phyloP scores from a whole-genome alignment of 2,329 filamentous ascomycete species.

The Phyllosticta citrichinensis region DNA sequence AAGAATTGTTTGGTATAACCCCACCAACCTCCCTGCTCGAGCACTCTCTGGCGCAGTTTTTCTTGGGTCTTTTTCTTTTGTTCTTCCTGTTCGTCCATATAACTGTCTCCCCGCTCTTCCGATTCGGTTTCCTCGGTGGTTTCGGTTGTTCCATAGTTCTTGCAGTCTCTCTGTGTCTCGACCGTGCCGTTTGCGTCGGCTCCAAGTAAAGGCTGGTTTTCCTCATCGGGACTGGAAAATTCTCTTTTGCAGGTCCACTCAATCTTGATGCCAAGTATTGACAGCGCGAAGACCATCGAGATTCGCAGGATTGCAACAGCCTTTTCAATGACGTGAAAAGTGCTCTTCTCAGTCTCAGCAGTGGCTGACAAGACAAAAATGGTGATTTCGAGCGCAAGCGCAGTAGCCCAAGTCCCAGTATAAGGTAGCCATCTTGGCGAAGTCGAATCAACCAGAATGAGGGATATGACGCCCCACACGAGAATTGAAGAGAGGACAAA shows the following conservation, averaged over 20 bases:
- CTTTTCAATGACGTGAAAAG: conserved; percentile 16
- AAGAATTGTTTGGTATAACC: conserved; percentile 65
- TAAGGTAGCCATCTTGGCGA: conserved; percentile 24
- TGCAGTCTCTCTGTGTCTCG: background rate
- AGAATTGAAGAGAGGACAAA: conserved; percentile 26
- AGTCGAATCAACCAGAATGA: conserved; percentile 18
- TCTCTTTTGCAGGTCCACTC: conserved; percentile 14
- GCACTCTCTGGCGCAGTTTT: conserved; percentile 50
- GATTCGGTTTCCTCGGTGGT: conserved; percentile 32
- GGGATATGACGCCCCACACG: conserved; percentile 21
- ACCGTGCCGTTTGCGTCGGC: conserved; percentile 27
- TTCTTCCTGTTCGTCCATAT: conserved; percentile 43
- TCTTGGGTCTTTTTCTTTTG: conserved; percentile 32
- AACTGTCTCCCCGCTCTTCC: conserved; percentile 39
- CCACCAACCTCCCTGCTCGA: conserved; percentile 67
- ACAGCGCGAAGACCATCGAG: conserved; percentile 16
- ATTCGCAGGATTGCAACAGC: conserved; percentile 16
- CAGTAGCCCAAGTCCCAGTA: conserved; percentile 23
- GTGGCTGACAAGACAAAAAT: conserved; percentile 18
- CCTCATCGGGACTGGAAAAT: conserved; percentile 40
- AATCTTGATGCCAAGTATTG: conserved; percentile 9
- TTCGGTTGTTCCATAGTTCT: background rate
- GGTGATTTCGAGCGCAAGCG: conserved; percentile 23
- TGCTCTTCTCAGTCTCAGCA: conserved; percentile 11
- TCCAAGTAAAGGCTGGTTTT: conserved; percentile 49